Base-by-base conservation (phyloP, 106 monocot genomes). In the Amphibolis antarctica region DNA sequence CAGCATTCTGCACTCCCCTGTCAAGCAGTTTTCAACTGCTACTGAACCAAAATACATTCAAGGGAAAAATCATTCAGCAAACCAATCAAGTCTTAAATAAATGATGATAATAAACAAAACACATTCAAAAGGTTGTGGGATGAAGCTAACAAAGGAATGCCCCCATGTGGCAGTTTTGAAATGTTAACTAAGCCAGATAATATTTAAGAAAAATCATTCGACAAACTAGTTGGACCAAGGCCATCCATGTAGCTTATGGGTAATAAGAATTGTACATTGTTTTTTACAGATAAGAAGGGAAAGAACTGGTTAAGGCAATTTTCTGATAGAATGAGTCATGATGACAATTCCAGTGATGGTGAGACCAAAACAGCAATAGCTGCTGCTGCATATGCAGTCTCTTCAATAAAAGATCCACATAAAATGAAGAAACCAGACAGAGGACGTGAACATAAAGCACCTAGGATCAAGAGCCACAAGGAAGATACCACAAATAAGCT, bases 311-410 rank as follows among this genome's bases (percentile, higher is more conserved):
- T 63, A 43, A 66, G 71, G 53, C 72, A 49, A 52, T 64, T 74
- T 42, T 57, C 77, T 30, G 70, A 59, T n/a, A 65, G 69, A 74
- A 82, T 74, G 84, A 68, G 53, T 43, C 50, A 48, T 3, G 36
- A 15, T 23, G 71, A 70, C 11, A 55, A 67, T 62, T 10, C 53
- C 4, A 51, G 31, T 27, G 78, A 78, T 59, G 78, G 64, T 19
- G 78, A 68, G 10, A 74, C 68, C n/a, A 78, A 63, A 24, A 67
- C 79, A 18, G 80, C 88, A 1, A 53, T 93, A 52, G 88, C 88
- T 69, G 92, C 85, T 60, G 76, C 85, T 46, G 83, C 92, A 49
- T 78, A 74, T 67, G 88, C 88, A 28, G 74, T 85, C 62, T 74
- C 63, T n/a, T 42, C 64, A 26, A 31, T 31, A 75, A 70, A 80